A percentile compares a stretch with the other conserved stretches of the same genome.
phyloP scores from a whole-genome alignment of 345 rosid genomes.

The Eucalyptus sp. region DNA sequence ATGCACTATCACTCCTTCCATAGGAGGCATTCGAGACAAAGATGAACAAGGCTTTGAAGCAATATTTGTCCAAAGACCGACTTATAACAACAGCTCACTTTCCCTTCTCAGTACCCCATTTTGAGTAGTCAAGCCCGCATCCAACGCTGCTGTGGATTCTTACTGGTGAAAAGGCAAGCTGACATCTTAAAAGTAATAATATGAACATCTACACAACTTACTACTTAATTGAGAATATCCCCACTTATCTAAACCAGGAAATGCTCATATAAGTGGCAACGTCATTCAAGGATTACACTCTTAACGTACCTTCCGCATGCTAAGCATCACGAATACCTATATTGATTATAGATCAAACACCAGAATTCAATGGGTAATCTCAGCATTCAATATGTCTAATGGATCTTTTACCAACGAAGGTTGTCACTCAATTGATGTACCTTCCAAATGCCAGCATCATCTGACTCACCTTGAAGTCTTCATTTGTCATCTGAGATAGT shows the following conservation, averaged over 20 bases:
- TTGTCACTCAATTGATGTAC: not conserved
- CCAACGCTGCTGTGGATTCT: not conserved
- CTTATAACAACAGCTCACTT: not conserved
- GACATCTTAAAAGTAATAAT: not conserved
- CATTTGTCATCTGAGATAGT: conserved; percentile 60
- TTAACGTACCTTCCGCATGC: not conserved
- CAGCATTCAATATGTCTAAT: not conserved
- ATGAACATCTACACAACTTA: not conserved
- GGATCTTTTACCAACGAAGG: not conserved
- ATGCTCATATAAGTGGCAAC: not conserved
- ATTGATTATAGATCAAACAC: not conserved
- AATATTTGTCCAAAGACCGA: not conserved
- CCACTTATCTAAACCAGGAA: not conserved
- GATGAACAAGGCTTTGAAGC: not conserved
- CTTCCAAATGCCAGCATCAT: not conserved
- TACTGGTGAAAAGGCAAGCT: not conserved
- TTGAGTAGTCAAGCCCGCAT: not conserved
- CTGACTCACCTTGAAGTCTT: conserved; percentile 60
- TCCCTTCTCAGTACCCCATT: not conserved
- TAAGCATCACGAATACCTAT: not conserved
- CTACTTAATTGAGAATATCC: not conserved
- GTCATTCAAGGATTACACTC: not conserved
- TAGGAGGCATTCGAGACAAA: not conserved
- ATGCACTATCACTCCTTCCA: not conserved
- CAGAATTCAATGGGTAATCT: not conserved